phyloP scores from a whole-genome alignment of 2,329 filamentous ascomycete species.

The Ustilaginoidea virens region DNA sequence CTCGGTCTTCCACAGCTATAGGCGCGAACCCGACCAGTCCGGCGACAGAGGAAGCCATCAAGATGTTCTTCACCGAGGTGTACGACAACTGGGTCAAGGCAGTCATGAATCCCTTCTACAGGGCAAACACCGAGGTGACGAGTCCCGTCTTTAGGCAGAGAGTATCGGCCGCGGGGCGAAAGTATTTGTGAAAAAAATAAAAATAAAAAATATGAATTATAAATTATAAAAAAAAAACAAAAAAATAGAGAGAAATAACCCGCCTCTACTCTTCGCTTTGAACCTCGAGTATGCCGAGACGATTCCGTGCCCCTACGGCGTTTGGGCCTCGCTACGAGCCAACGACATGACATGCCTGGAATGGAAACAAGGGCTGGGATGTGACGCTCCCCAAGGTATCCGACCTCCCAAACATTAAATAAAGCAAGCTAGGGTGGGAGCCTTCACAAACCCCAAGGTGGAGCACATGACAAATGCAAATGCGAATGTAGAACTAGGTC shows the following conservation, averaged over 20 bases:
- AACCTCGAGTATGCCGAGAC: no score
- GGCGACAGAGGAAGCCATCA: conserved; percentile 88
- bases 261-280: no score
- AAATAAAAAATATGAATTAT: neutral
- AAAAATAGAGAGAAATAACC: neutral
- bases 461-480: no score
- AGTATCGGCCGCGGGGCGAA: conserved; percentile 78
- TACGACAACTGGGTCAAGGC: conserved; percentile 97
- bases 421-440: no score
- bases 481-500: no score
- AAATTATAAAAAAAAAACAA: neutral
- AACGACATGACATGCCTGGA: no score
- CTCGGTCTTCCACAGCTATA: conserved; percentile 51
- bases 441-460: no score
- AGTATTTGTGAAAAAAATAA: conserved; percentile 49
- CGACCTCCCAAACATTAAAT: no score
- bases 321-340: no score
- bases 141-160: conserved; percentile 75
- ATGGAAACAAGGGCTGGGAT: no score
- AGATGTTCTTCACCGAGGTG: conserved; percentile 87
- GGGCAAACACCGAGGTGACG: conserved; percentile 65
- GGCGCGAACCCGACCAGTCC: conserved; percentile 74
- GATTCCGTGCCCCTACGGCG: no score
- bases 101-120: conserved; percentile 93
- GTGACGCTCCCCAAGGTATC: no score